Evolutionary conservation across 2,329 filamentous ascomycete genomes (phyloP).

Genomic region (Penicillium sp.): DNA sequence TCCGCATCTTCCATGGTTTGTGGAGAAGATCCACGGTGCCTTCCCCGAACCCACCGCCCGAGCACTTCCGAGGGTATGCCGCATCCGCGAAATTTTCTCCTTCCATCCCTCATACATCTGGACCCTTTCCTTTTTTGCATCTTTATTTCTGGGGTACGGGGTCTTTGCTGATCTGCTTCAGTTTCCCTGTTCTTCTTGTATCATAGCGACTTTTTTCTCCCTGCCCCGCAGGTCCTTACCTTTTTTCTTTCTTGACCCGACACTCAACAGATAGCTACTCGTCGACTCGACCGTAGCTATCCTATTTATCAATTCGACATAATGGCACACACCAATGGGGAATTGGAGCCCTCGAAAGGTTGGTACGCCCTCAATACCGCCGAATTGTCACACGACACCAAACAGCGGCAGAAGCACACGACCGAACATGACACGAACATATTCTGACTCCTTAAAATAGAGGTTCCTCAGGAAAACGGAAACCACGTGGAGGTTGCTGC

Average conservation of each 20-base stretch:
- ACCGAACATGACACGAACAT: background rate
- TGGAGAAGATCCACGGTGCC: slow-evolving; percentile 20
- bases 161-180: slow-evolving; percentile 32
- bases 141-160: slow-evolving; percentile 34
- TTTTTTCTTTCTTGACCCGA: slow-evolving; percentile 11
- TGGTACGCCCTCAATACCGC: slow-evolving; percentile 7
- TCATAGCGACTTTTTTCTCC: slow-evolving; percentile 28
- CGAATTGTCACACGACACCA: slow-evolving; percentile 8
- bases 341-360: slow-evolving; percentile 43
- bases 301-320: slow-evolving; percentile 17
- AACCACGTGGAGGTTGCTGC: slow-evolving; percentile 31
- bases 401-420: slow-evolving; percentile 5
- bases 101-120: slow-evolving; percentile 27
- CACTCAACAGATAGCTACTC: slow-evolving; percentile 20
- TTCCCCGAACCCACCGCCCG: slow-evolving; percentile 35
- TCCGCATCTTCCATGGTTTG: background rate
- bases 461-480: slow-evolving; percentile 27
- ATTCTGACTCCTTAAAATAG: slow-evolving; percentile 22
- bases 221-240: slow-evolving; percentile 17
- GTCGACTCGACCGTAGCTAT: slow-evolving; percentile 18
- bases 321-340: slow-evolving; percentile 44
- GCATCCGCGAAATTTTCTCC: slow-evolving; percentile 46
- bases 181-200: slow-evolving; percentile 34
- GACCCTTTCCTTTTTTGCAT: slow-evolving; percentile 25
- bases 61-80: slow-evolving; percentile 43